Conservation (phyloP, 2,329 filamentous ascomycete species). For the Apiospora hydei region DNA sequence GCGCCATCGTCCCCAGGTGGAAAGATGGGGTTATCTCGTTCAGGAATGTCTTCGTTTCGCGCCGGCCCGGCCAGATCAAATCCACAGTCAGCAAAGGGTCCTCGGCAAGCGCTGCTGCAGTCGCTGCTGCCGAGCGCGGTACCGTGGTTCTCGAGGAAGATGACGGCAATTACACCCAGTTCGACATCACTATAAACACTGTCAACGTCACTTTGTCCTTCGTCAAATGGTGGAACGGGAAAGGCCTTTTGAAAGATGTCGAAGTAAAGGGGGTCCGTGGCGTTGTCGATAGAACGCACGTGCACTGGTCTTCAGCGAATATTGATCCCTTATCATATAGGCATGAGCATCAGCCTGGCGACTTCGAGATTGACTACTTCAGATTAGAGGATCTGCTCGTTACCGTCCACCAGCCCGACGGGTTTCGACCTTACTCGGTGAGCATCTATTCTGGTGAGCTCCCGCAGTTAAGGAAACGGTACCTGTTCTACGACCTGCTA, state of each 20-base stretch:
- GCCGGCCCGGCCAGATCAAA: constrained; percentile 81
- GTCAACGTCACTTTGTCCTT: constrained; percentile 97
- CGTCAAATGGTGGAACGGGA: constrained; percentile 99
- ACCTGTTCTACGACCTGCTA: constrained; percentile 97
- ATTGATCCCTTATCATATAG: constrained; percentile 87
- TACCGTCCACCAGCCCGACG: constrained; percentile 87
- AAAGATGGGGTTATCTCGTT: constrained; percentile 94
- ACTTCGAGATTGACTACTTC: constrained; percentile 97
- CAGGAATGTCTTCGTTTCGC: constrained; percentile 94
- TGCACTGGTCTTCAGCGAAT: constrained; percentile 72
- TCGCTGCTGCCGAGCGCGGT: constrained; percentile 76
- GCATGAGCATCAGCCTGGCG: constrained; percentile 86
- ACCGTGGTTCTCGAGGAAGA: constrained; percentile 63
- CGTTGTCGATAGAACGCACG: constrained; percentile 87
- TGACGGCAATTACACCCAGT: constrained; percentile 97
- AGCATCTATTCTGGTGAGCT: constrained; percentile 97
- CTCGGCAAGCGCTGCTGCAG: constrained; percentile 81
- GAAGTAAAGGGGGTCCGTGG: constrained; percentile 93
- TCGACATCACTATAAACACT: constrained; percentile 92
- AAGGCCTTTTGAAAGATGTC: constrained; percentile 88
- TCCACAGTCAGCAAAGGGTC: constrained; percentile 94
- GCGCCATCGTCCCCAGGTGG: constrained; percentile 96
- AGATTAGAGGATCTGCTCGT: constrained; percentile 93
- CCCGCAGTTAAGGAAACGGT: constrained; percentile 91
- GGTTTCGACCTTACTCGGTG: constrained; percentile 92